Base-by-base conservation (phyloP, 1,139 yeast genomes). In the Suhomyces yuchorum region DNA sequence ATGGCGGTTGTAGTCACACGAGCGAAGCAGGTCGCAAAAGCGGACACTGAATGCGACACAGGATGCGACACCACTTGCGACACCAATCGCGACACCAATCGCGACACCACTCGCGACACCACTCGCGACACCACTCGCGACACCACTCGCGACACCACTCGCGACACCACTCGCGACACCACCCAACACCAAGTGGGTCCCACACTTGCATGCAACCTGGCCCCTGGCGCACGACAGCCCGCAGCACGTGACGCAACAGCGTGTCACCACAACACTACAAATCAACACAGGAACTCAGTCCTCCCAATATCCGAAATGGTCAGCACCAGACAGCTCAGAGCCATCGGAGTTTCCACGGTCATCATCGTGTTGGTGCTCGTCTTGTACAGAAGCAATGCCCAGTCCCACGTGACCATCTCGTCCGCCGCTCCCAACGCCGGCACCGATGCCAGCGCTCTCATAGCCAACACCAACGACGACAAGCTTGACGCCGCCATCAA, bases 401-500 rank as follows among this genome's bases (percentile, higher is more conserved):
- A 12, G 9, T 43, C 33, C 18, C 42, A 22, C 40, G 40, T 43
- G 19, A 40, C 42, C 34, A 40, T 39, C 17, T 35, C 51, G 17
- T n/a, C 36, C 23, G 51, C 32, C 26, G 37, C 36, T 11, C 38
- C 37, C 19, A 37, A 24, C 23, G 18, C 17, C 26, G 42, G 6
- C 8, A 20, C 37, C 18, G 47, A 51, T 9, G 42, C 50, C 19
- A 57, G 55, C 45, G 57, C 57, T 18, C 50, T 72, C 38, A 62
- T 73, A 32, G 69, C 70, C 48, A 63, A 74, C 11, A 57, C 59
- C 26, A 70, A 70, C 52, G 69, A 73, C 55, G 78, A 62, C 49
- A 63, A 69, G 49, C 48, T 60, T 11, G 78, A 75, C 50, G 75
- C 63, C 34, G 77, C 75, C 19, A 73, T 75, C 42, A 74, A 74